Percentiles rank a stretch among this genome's conserved stretches.
Evolutionary conservation across 352 stramenopile species (phyloP).

Genomic region (Phytophthora pluvialis): DNA sequence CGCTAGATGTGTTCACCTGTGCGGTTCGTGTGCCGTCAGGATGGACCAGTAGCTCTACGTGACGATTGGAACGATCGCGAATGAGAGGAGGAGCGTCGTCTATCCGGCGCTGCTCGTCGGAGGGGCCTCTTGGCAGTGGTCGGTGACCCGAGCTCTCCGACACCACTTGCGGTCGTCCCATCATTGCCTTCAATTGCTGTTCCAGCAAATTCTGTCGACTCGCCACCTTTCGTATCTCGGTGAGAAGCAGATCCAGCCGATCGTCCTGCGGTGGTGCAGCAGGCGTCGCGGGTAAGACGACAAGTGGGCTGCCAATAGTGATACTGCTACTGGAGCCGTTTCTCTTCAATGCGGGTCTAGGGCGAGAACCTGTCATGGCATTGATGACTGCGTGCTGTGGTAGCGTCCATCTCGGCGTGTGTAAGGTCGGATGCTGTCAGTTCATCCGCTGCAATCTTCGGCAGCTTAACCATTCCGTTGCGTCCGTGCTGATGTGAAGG

Average conservation of each 20-base stretch:
- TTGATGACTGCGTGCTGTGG: constrained; percentile 1
- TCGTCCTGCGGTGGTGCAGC: constrained; percentile 9
- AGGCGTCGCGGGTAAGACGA: background rate
- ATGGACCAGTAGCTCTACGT: too few relatives aligned
- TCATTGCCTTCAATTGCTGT: constrained; percentile 27
- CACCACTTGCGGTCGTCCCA: constrained; percentile 6
- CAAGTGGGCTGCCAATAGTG: background rate
- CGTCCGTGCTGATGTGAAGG: constrained; percentile 9
- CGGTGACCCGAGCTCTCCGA: background rate
- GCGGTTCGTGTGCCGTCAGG: too few relatives aligned
- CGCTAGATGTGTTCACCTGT: too few relatives aligned
- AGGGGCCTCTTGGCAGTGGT: too few relatives aligned
- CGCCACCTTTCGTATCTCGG: constrained; percentile 36
- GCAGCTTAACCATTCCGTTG: constrained; percentile 7
- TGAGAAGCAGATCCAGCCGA: constrained; percentile 31
- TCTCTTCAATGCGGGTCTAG: constrained; percentile 6
- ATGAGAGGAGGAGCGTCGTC: too few relatives aligned
- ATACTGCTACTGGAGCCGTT: constrained; percentile 12
- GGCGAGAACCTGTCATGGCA: background rate
- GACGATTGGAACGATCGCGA: too few relatives aligned
- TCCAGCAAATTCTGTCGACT: constrained; percentile 35
- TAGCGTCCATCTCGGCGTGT: background rate
- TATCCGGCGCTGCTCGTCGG: too few relatives aligned
- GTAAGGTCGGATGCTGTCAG: background rate
- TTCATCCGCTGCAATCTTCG: constrained; percentile 2